Conservation (phyloP, 2,329 filamentous ascomycete genomes). For the Stagonosporopsis chrysanthemi region DNA sequence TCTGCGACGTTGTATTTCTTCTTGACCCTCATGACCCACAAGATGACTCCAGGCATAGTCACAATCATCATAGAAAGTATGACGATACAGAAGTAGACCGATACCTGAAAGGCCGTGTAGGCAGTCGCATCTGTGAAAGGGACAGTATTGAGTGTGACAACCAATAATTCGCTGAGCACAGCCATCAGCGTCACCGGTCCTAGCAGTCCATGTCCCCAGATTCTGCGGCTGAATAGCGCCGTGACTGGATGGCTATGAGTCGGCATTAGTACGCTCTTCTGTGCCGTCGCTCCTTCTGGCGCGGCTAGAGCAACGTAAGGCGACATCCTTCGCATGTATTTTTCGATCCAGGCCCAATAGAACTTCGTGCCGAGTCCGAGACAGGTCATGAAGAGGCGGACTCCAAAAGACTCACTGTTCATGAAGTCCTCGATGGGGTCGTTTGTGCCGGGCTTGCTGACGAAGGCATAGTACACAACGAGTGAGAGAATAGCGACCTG, state of each 20-base stretch:
- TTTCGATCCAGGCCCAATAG: slow-evolving; percentile 10
- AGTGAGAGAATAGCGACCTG: neutral
- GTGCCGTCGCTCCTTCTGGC: slow-evolving; percentile 4
- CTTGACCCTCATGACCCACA: neutral
- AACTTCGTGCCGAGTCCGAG: neutral
- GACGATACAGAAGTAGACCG: neutral
- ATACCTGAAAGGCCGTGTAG: neutral
- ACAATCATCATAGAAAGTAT: neutral
- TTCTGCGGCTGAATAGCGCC: neutral
- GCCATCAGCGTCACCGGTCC: neutral
- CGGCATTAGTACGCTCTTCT: slow-evolving; percentile 7
- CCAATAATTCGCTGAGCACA: neutral
- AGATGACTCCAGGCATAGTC: neutral
- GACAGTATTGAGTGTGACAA: neutral
- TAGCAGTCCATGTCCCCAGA: neutral
- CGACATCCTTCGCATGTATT: slow-evolving; percentile 2
- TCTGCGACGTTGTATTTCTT: neutral
- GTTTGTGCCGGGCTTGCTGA: slow-evolving; percentile 12
- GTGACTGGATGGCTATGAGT: neutral
- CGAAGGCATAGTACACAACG: slow-evolving; percentile 21
- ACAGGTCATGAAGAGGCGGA: slow-evolving; percentile 17
- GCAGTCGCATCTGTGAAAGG: neutral
- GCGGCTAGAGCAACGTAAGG: slow-evolving; percentile 9
- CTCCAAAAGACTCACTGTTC: slow-evolving; percentile 18
- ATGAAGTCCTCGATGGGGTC: slow-evolving; percentile 19